Base-by-base conservation (phyloP, 805 yeast genomes). In the Sugiyamaella smithiae region DNA sequence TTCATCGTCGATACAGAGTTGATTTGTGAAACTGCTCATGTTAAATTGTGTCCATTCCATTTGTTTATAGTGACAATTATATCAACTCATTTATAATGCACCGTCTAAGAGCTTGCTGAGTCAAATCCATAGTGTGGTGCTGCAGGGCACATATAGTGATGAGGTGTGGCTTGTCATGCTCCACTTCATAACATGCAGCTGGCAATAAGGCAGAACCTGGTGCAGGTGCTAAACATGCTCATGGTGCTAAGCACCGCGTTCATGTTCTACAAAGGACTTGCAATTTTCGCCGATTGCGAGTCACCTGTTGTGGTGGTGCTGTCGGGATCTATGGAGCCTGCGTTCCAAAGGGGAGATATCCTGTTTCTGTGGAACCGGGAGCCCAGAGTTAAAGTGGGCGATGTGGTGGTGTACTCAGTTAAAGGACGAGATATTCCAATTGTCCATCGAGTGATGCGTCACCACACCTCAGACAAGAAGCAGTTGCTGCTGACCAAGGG, bases 251-350 rank as follows among this genome's bases (percentile, higher is more conserved):
- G 96, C 8, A 82, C 95, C 0, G 96, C 98, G 0, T 93, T 81
- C 67, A 85, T 93, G 78, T 80, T 88, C 52, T 93, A 97, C 96
- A 88, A 88, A 63, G 78, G 86, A 0, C 72, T 91, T 12, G 80
- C 88, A 1, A 71, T 91, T 3, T 72, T 82, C 1, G 76, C 97
- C 8, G 81, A 88, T 67, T 82, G 97, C 0, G 83, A 87, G 52
- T 87, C 97, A 1, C 99, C 99, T 17, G 81, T 93, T 20, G 99
- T 93, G 17, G 99, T 93, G 24, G 99, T 93, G 7, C 77, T 93
- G 43, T 89, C 98, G 1, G 99, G 99, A 4, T 91, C 98, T 1
- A 93, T 93, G 99, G 99, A 93, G 66, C 99, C 99, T 1, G 99
- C 99, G 1, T 93, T 93, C 76, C 97, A 93, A 69, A 80, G 99